Conservation (phyloP, 1,284 basidiomycete genomes). For the Clitocybe nebularis region DNA sequence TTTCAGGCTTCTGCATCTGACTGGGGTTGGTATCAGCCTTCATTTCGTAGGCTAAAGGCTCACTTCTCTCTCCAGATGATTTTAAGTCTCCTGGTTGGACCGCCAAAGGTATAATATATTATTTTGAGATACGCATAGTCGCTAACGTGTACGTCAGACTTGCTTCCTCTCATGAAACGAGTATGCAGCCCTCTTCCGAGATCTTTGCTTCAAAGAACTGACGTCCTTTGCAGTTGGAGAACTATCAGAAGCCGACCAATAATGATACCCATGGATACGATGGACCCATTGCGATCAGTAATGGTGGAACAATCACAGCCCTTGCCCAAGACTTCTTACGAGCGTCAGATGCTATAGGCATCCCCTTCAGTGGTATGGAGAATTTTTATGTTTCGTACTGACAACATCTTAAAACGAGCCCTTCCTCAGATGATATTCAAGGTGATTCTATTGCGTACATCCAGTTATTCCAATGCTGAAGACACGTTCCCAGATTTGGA, state of each 20-base stretch:
- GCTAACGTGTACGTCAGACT: too few species aligned
- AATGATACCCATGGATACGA: conserved; percentile 63
- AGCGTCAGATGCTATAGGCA: conserved; percentile 56
- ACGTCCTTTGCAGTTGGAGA: conserved; percentile 49
- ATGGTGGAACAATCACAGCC: conserved; percentile 56
- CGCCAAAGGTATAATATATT: conserved; percentile 50
- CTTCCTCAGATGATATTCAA: conserved; percentile 66
- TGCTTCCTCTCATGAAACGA: conserved; percentile 70
- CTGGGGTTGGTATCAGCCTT: conserved; percentile 41
- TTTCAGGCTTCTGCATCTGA: conserved; percentile 60
- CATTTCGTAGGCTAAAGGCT: neutral
- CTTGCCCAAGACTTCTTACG: conserved; percentile 70
- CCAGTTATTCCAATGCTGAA: conserved; percentile 2
- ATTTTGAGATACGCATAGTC: too few species aligned
- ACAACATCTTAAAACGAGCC: too few species aligned
- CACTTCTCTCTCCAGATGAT: conserved; percentile 46
- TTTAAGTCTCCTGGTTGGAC: conserved; percentile 72
- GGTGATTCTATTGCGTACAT: conserved; percentile 25
- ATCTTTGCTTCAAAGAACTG: conserved; percentile 1
- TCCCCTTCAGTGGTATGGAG: conserved; percentile 66
- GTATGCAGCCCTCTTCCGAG: conserved; percentile 25
- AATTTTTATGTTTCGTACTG: too few species aligned
- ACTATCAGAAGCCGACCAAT: conserved; percentile 67
- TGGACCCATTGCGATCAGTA: conserved; percentile 68
- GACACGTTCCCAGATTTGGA: conserved; percentile 39